phyloP scores from a whole-genome alignment of 495 filamentous ascomycete species.

The Trichoderma orchidacearum region DNA sequence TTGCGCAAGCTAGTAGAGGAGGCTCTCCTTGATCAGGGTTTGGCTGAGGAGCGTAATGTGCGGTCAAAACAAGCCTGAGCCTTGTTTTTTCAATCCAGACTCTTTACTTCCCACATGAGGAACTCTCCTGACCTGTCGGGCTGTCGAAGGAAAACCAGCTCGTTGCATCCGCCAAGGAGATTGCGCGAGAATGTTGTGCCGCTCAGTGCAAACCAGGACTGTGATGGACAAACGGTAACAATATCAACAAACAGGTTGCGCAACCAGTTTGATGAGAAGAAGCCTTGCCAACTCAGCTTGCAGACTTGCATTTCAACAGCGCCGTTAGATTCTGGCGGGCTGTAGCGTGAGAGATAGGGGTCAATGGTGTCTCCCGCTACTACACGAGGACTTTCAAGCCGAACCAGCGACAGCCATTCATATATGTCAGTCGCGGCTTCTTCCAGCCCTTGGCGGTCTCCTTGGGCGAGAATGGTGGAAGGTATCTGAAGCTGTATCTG shows the following conservation, averaged over 20 bases:
- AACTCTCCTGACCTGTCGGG: slow-evolving; percentile 31
- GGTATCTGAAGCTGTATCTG: background rate
- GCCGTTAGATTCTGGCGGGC: slow-evolving; percentile 35
- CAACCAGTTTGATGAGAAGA: slow-evolving; percentile 32
- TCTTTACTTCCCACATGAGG: slow-evolving; percentile 39
- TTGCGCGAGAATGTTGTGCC: slow-evolving; percentile 30
- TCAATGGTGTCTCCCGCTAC: slow-evolving; percentile 55
- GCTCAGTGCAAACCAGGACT: slow-evolving; percentile 36
- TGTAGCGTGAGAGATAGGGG: slow-evolving; percentile 70
- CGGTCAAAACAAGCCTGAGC: slow-evolving; percentile 42
- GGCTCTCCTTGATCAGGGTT: slow-evolving; percentile 41
- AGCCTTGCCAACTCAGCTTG: slow-evolving; percentile 40
- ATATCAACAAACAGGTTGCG: slow-evolving; percentile 23
- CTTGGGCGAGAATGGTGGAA: slow-evolving; percentile 14
- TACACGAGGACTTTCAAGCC: slow-evolving; percentile 61
- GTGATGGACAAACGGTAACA: slow-evolving; percentile 22
- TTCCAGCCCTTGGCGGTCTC: slow-evolving; percentile 32
- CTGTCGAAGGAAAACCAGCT: slow-evolving; percentile 32
- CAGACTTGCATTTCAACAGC: slow-evolving; percentile 18
- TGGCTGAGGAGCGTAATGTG: slow-evolving; percentile 45
- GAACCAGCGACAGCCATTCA: slow-evolving; percentile 74
- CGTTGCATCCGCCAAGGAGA: slow-evolving; percentile 23
- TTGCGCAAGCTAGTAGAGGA: slow-evolving; percentile 58
- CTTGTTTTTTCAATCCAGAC: slow-evolving; percentile 20
- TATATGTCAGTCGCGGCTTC: slow-evolving; percentile 51